These are phyloP conservation scores for Colletotrichum simmondsii DNA, from an alignment of 2,329 filamentous ascomycete species.

Conservation along the genomic window DNA sequence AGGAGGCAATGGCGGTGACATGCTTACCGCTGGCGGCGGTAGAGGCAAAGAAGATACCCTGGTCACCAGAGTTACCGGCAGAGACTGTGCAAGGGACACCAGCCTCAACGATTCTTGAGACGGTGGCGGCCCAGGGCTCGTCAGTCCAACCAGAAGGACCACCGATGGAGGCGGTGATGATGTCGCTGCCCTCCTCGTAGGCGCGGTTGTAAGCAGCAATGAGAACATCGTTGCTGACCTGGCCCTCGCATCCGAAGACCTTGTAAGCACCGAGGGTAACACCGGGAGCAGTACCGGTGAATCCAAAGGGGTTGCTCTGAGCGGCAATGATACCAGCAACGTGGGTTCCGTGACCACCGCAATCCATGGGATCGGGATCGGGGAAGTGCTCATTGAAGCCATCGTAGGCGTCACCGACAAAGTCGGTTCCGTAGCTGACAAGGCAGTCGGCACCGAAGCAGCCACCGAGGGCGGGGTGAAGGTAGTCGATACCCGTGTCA, in stretches of 20 bases:
- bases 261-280: conserved; percentile 67
- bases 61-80: conserved; percentile 61
- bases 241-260: conserved; percentile 66
- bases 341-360: conserved; percentile 70
- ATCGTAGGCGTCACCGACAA: conserved; percentile 65
- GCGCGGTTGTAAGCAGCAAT: conserved; percentile 70
- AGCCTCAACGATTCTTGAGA: conserved; percentile 62
- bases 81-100: conserved; percentile 64
- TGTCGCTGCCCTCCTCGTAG: conserved; percentile 67
- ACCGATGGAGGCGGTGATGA: conserved; percentile 68
- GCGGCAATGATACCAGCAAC: conserved; percentile 72
- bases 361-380: conserved; percentile 65
- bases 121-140: conserved; percentile 60
- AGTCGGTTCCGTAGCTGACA: conserved; percentile 66
- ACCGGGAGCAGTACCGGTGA: conserved; percentile 67
- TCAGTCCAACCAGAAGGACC: conserved; percentile 62
- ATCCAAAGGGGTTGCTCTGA: conserved; percentile 62
- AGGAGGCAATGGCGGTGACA: conserved; percentile 60
- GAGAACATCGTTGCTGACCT: conserved; percentile 64
- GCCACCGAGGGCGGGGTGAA: conserved; percentile 71
- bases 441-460: conserved; percentile 71
- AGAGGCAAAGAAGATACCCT: conserved; percentile 61
- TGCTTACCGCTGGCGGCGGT: conserved; percentile 59
- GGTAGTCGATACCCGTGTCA: conserved; percentile 70
- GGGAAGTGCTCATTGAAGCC: conserved; percentile 52